Evolutionary conservation across 306 rosid genomes (phyloP).

Genomic region (Sesbania bispinosa): DNA sequence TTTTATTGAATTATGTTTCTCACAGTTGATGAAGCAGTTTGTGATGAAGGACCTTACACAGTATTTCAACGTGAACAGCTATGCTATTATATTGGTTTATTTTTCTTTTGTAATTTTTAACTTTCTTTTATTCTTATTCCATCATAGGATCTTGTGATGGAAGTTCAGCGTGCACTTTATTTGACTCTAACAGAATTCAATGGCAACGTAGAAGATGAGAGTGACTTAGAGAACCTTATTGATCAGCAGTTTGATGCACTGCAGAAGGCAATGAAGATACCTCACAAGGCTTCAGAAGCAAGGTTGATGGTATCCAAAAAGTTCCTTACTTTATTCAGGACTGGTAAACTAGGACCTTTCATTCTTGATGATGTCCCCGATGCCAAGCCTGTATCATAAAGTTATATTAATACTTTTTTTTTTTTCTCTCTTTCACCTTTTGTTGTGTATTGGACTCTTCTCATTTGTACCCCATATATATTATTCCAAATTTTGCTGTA

Average conservation of each 20-base stretch:
- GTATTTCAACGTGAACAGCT: neutral
- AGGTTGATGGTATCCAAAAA: conserved; percentile 91
- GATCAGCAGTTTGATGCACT: conserved; percentile 70
- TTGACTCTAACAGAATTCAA: conserved; percentile 34
- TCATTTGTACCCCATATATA: neutral
- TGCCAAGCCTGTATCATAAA: conserved; percentile 11
- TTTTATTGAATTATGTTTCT: conserved; percentile 17
- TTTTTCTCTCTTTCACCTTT: too few species aligned
- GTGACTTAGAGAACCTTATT: conserved; percentile 62
- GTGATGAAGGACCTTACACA: neutral
- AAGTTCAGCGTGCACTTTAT: conserved; percentile 63
- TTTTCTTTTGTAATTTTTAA: neutral
- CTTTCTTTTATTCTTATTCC: neutral
- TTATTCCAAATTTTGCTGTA: too few species aligned
- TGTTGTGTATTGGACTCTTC: neutral
- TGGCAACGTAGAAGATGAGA: conserved; percentile 50
- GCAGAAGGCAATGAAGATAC: conserved; percentile 76
- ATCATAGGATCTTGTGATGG: conserved; percentile 58
- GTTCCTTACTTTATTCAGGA: conserved; percentile 71
- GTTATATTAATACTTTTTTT: neutral
- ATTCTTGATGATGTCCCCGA: conserved; percentile 84
- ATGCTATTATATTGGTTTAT: neutral
- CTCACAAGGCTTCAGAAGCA: conserved; percentile 76
- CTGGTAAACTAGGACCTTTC: conserved; percentile 83
- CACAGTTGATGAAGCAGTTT: conserved; percentile 24